These are phyloP conservation scores for Penicillium pulvis DNA, from an alignment of 495 filamentous ascomycete species.

Conservation along the genomic window DNA sequence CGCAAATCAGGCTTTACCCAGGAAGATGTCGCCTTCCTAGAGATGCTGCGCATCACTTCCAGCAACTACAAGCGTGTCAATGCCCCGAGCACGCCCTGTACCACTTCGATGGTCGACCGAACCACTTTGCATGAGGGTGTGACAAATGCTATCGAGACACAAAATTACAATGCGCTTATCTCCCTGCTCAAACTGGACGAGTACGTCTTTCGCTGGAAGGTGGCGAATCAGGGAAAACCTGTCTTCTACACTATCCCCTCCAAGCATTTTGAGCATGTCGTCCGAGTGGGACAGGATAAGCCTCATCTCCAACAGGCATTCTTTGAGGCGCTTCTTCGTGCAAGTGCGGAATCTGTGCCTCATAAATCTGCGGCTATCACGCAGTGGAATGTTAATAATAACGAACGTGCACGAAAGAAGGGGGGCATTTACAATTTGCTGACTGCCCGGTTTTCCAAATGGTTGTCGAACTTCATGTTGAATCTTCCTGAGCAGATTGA, in stretches of 20 bases:
- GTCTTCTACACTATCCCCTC: slow-evolving; percentile 29
- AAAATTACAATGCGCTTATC: slow-evolving; percentile 33
- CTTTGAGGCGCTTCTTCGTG: slow-evolving; percentile 40
- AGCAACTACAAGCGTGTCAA: slow-evolving; percentile 13
- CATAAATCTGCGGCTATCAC: slow-evolving; percentile 34
- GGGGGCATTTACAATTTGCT: slow-evolving; percentile 6
- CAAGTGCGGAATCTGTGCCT: slow-evolving; percentile 45
- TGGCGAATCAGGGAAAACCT: not conserved
- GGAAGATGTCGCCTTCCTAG: slow-evolving; percentile 30
- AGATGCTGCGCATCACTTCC: slow-evolving; percentile 31
- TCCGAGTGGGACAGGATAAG: slow-evolving; percentile 23
- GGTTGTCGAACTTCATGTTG: slow-evolving; percentile 42
- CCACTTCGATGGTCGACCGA: slow-evolving; percentile 23
- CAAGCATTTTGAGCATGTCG: slow-evolving; percentile 34
- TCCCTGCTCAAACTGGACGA: slow-evolving; percentile 47
- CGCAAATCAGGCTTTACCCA: slow-evolving; percentile 18
- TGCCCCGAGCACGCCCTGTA: not conserved
- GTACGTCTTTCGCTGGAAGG: slow-evolving; percentile 27
- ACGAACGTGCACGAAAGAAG: slow-evolving; percentile 1
- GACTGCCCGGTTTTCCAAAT: slow-evolving; percentile 29
- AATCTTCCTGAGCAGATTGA: slow-evolving; percentile 31
- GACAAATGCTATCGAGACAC: slow-evolving; percentile 30
- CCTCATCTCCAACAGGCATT: slow-evolving; percentile 24
- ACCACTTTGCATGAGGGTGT: slow-evolving; percentile 40
- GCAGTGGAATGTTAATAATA: slow-evolving; percentile 37